A percentile compares a stretch with the other conserved stretches of the same genome.
These are phyloP conservation scores for Barnettozyma botsteinii DNA, from an alignment of 805 yeast genomes.

Conservation along the genomic window DNA sequence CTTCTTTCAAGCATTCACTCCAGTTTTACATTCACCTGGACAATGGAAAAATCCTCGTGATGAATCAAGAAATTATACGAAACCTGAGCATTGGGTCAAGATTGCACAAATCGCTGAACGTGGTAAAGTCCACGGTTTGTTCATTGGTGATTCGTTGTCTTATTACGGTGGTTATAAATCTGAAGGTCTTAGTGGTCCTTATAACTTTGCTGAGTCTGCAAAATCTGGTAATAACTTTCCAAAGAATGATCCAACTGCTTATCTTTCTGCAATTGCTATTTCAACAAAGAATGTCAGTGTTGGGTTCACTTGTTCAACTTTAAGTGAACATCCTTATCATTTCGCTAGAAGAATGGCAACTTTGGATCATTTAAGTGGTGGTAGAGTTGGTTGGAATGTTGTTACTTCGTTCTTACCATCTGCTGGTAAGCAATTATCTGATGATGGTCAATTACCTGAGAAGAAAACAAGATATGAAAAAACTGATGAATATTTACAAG, in stretches of 20 bases:
- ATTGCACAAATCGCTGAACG: conserved; percentile 34
- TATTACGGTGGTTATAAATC: conserved; percentile 34
- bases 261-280: conserved; percentile 34
- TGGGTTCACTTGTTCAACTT: conserved; percentile 40
- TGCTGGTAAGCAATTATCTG: conserved; percentile 38
- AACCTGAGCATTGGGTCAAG: conserved; percentile 34
- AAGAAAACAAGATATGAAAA: conserved; percentile 37
- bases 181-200: no score
- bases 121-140: conserved; percentile 33
- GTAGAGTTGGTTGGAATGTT: conserved; percentile 45
- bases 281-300: conserved; percentile 35
- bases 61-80: conserved; percentile 16
- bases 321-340: conserved; percentile 41
- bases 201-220: conserved; percentile 30
- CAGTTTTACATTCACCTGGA: conserved; percentile 21
- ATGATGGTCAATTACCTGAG: conserved; percentile 32
- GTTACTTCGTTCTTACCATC: conserved; percentile 39
- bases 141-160: conserved; percentile 35
- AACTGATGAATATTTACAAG: conserved; percentile 40
- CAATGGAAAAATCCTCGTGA: conserved; percentile 23
- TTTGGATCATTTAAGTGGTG: conserved; percentile 39
- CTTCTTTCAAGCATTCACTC: conserved; percentile 20
- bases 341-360: conserved; percentile 41
- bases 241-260: conserved; percentile 31
- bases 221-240: conserved; percentile 27